Percentiles rank a stretch among this genome's conserved stretches.
These are phyloP conservation scores for Detonula confervacea DNA, from an alignment of 352 stramenopile species.

Conservation along the genomic window DNA sequence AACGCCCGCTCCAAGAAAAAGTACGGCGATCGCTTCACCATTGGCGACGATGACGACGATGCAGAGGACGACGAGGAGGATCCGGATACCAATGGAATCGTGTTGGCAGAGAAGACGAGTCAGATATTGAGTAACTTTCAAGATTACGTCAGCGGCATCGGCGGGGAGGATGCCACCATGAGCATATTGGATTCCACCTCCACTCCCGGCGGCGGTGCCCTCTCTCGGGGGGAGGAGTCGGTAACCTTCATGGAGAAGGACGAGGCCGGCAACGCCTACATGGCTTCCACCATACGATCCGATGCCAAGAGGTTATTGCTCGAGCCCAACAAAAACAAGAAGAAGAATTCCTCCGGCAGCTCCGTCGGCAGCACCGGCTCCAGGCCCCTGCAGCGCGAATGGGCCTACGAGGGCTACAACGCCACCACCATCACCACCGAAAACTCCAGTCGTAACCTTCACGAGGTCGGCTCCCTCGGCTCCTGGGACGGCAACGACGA, in stretches of 20 bases:
- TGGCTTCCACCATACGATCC: background rate
- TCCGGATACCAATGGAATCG: background rate
- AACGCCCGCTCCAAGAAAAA: constrained; percentile 13
- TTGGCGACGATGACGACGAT: constrained; percentile 26
- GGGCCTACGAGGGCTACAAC: constrained; percentile 1
- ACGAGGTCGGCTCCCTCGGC: background rate
- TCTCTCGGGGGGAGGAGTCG: background rate
- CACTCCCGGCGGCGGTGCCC: too few species aligned
- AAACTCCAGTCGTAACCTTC: background rate
- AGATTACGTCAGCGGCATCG: constrained; percentile 24
- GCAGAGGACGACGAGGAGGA: background rate
- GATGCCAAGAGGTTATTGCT: constrained; percentile 15
- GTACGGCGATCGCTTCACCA: constrained; percentile 25
- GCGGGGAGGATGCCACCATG: background rate
- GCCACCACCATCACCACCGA: background rate
- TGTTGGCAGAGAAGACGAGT: constrained; percentile 18
- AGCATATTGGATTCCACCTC: too few species aligned
- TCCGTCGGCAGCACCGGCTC: too few species aligned
- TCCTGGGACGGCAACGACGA: constrained; percentile 2
- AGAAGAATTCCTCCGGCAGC: too few species aligned
- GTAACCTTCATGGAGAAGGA: constrained; percentile 1
- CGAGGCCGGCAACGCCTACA: background rate
- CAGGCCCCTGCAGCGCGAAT: constrained; percentile 13
- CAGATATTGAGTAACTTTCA: constrained; percentile 32
- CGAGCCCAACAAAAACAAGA: background rate